Evolutionary conservation across 495 filamentous ascomycete species (phyloP).

Genomic region (Xanthoparmelia taractica): DNA sequence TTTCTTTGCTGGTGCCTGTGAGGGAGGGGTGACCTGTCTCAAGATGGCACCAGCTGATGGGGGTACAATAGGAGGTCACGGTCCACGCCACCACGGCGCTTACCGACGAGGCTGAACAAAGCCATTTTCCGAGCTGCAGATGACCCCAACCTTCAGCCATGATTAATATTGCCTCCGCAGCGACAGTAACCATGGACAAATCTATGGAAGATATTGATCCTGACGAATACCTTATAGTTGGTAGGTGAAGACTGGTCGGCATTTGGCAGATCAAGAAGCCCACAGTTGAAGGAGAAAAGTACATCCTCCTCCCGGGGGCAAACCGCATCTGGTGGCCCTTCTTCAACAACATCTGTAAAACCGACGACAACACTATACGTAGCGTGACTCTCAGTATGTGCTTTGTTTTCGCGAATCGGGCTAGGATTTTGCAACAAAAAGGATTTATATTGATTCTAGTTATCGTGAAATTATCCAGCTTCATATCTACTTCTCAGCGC

Average conservation of each 20-base stretch:
- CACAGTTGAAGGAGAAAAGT: too few species aligned
- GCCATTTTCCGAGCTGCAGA: slow-evolving; percentile 1
- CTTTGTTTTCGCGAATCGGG: too few species aligned
- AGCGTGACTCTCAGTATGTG: too few species aligned
- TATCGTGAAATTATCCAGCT: too few species aligned
- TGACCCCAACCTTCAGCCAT: neutral
- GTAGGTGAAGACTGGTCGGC: neutral
- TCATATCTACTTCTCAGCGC: too few species aligned
- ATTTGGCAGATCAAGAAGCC: too few species aligned
- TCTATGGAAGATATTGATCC: neutral
- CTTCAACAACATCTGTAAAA: too few species aligned
- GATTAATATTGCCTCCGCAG: neutral
- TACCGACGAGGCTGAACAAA: slow-evolving; percentile 15
- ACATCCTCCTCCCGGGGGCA: too few species aligned
- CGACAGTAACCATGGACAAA: neutral
- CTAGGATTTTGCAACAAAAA: too few species aligned
- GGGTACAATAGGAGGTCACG: slow-evolving; percentile 9
- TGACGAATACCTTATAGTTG: neutral
- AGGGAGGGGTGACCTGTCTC: slow-evolving; percentile 3
- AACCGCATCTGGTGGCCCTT: too few species aligned
- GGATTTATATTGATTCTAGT: too few species aligned
- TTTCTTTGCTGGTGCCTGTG: slow-evolving; percentile 5
- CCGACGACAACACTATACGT: too few species aligned
- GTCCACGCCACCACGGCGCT: slow-evolving; percentile 3
- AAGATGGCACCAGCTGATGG: slow-evolving; percentile 1